Conservation (phyloP, 306 rosid species). For the Cicer arietinum region DNA sequence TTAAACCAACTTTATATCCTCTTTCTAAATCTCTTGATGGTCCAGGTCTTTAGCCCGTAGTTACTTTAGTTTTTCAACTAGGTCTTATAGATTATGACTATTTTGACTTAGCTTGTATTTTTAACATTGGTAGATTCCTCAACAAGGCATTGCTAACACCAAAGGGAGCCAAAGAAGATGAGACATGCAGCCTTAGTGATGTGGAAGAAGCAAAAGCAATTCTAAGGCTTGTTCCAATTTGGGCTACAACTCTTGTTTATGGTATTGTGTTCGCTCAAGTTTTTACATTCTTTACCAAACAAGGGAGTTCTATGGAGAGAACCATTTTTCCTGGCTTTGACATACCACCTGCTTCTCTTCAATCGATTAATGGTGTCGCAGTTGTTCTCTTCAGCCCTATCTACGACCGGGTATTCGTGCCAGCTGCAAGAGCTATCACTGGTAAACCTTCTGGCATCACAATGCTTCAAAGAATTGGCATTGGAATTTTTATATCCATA, state of each 20-base stretch:
- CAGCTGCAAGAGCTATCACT: slow-evolving; percentile 57
- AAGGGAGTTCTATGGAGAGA: slow-evolving; percentile 63
- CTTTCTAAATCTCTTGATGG: too few species aligned
- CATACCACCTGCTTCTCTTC: slow-evolving; percentile 72
- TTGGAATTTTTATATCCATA: slow-evolving; percentile 58
- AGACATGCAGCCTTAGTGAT: slow-evolving; percentile 39
- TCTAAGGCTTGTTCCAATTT: slow-evolving; percentile 55
- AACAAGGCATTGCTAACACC: slow-evolving; percentile 49
- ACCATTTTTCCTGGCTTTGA: slow-evolving; percentile 51
- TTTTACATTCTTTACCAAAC: slow-evolving; percentile 50
- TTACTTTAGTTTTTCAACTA: too few species aligned
- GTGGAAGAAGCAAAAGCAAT: slow-evolving; percentile 59
- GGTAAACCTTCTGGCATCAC: slow-evolving; percentile 69
- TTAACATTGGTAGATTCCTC: slow-evolving; percentile 48
- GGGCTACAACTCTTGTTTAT: slow-evolving; percentile 49
- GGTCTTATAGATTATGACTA: not conserved
- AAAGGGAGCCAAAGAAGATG: slow-evolving; percentile 38
- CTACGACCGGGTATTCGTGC: slow-evolving; percentile 66
- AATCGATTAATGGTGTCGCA: slow-evolving; percentile 40
- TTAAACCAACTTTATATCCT: too few species aligned
- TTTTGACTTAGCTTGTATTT: not conserved
- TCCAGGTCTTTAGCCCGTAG: too few species aligned
- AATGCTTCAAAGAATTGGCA: slow-evolving; percentile 74
- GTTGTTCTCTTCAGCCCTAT: slow-evolving; percentile 53
- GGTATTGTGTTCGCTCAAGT: slow-evolving; percentile 51